phyloP scores from a whole-genome alignment of 2,329 filamentous ascomycete genomes.

The Neospermospora avenae region DNA sequence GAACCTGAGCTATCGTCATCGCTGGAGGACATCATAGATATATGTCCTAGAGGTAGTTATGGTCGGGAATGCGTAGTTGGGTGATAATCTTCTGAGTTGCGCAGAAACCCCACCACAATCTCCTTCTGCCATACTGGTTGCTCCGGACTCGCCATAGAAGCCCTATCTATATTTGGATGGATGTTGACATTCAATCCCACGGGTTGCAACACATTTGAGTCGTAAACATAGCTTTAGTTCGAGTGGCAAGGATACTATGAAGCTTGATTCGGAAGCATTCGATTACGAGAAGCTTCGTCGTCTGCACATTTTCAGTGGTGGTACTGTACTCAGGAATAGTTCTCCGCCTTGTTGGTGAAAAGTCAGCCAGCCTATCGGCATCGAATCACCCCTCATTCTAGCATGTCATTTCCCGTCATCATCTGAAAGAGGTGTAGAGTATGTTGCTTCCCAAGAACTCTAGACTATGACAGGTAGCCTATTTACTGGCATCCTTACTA shows the following conservation, averaged over 20 bases:
- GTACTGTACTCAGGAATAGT: not conserved
- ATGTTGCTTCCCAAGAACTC: not conserved
- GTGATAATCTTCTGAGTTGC: not conserved
- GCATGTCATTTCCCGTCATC: slow-evolving; percentile 1
- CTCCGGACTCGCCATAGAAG: slow-evolving; percentile 12
- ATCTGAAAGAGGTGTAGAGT: not conserved
- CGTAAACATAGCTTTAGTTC: too few species aligned
- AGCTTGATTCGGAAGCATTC: not conserved
- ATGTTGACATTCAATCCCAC: too few species aligned
- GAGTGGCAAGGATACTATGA: too few species aligned
- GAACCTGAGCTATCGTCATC: not conserved
- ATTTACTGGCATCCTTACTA: not conserved
- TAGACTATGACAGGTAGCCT: not conserved
- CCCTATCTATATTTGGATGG: too few species aligned
- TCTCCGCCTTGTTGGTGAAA: not conserved
- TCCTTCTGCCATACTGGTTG: not conserved
- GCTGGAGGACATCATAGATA: slow-evolving; percentile 21
- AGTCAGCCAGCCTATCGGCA: not conserved
- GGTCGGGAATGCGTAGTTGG: slow-evolving; percentile 16
- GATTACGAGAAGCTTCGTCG: not conserved
- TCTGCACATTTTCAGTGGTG: not conserved
- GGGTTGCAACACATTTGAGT: too few species aligned
- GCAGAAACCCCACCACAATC: not conserved
- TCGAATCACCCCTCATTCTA: not conserved
- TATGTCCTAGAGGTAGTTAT: slow-evolving; percentile 29